phyloP scores from a whole-genome alignment of 495 filamentous ascomycete genomes.

The Penicillium cinerascens region DNA sequence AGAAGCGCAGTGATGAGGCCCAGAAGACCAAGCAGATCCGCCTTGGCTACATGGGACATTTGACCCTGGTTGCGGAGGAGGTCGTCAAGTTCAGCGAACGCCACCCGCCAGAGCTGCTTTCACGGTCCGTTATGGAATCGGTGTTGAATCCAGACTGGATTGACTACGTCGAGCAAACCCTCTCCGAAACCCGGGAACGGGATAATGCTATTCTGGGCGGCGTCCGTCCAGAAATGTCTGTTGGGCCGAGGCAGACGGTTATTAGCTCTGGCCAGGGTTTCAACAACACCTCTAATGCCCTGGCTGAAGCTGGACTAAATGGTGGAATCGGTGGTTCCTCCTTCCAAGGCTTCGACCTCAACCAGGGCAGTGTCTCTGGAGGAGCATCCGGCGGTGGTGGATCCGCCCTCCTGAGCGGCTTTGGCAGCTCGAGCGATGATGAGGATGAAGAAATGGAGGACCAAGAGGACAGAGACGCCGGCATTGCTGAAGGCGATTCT shows the following conservation, averaged over 20 bases:
- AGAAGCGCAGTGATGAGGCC: slow-evolving; percentile 77
- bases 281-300: slow-evolving; percentile 55
- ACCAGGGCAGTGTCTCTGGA: slow-evolving; percentile 59
- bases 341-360: slow-evolving; percentile 76
- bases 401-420: slow-evolving; percentile 81
- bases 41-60: slow-evolving; percentile 96
- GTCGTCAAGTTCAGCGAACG: slow-evolving; percentile 98
- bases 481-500: slow-evolving; percentile 39
- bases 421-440: slow-evolving; percentile 91
- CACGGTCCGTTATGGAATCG: slow-evolving; percentile 78
- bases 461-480: slow-evolving; percentile 59
- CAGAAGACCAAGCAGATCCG: slow-evolving; percentile 80
- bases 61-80: slow-evolving; percentile 96
- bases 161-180: slow-evolving; percentile 89
- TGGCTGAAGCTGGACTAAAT: slow-evolving; percentile 72
- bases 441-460: slow-evolving; percentile 95
- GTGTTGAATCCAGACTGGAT: slow-evolving; percentile 88
- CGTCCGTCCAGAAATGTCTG: slow-evolving; percentile 82
- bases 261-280: slow-evolving; percentile 61
- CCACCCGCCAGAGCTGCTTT: slow-evolving; percentile 82
- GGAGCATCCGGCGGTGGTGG: slow-evolving; percentile 64
- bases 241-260: slow-evolving; percentile 63
- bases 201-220: slow-evolving; percentile 99
- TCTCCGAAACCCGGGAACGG: slow-evolving; percentile 90
- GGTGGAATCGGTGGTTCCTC: slow-evolving; percentile 49